phyloP scores from a whole-genome alignment of 2,329 filamentous ascomycete species.

The Xylariaceae sp. region DNA sequence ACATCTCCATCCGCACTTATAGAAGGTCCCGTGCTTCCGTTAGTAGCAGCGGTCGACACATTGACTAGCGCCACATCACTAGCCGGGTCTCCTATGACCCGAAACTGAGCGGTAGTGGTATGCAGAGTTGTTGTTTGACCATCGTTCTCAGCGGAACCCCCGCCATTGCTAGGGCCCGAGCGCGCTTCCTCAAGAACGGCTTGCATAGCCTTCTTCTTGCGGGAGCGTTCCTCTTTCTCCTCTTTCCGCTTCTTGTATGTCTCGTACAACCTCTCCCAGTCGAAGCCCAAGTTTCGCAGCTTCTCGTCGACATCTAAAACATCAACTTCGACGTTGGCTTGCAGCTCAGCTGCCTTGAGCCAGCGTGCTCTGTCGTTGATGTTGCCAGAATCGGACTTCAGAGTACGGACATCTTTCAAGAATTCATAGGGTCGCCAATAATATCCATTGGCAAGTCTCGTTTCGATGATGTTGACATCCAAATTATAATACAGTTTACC shows the following conservation, averaged over 20 bases:
- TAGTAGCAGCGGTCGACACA: slow-evolving; percentile 41
- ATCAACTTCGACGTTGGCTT: slow-evolving; percentile 91
- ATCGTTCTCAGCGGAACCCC: slow-evolving; percentile 43
- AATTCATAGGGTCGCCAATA: slow-evolving; percentile 91
- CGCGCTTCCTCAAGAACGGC: slow-evolving; percentile 46
- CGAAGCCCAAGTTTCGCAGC: slow-evolving; percentile 51
- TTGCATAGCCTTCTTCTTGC: slow-evolving; percentile 59
- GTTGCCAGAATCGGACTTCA: slow-evolving; percentile 79
- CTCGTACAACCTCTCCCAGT: slow-evolving; percentile 78
- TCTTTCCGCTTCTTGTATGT: slow-evolving; percentile 63
- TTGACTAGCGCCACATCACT: slow-evolving; percentile 49
- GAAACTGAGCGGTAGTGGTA: slow-evolving; percentile 47
- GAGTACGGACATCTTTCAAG: slow-evolving; percentile 74
- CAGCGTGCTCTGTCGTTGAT: slow-evolving; percentile 77
- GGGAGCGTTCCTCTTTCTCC: slow-evolving; percentile 54
- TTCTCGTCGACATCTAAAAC: slow-evolving; percentile 69
- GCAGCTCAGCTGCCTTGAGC: slow-evolving; percentile 83
- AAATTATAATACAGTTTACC: slow-evolving; percentile 93
- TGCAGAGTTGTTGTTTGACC: slow-evolving; percentile 43
- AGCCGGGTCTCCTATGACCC: slow-evolving; percentile 53
- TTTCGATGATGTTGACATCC: slow-evolving; percentile 87
- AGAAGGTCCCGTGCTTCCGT: slow-evolving; percentile 50
- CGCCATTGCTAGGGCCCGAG: slow-evolving; percentile 46
- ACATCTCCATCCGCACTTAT: slow-evolving; percentile 50
- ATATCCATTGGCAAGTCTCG: slow-evolving; percentile 92